Evolutionary conservation across 2,329 filamentous ascomycete genomes (phyloP), one percentile per base, ranked within the genome.

Genomic region (Paraphoma sp.): DNA sequence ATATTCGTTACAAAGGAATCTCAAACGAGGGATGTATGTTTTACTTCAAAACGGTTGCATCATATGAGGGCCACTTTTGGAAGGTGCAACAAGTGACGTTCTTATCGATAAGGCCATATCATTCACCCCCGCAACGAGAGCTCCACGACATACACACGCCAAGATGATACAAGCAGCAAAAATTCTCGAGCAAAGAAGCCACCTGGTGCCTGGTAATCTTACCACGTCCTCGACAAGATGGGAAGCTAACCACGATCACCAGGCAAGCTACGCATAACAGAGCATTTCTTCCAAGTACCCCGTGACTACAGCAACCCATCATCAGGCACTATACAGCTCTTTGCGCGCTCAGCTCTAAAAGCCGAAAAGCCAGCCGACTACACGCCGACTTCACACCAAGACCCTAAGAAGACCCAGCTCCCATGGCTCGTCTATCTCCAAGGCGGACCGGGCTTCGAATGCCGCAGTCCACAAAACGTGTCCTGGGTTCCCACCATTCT

Each of bases 231-330:
- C 23, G 23, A 23, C 23, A 23, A 23, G 23, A 2, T 23, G 23
- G 23, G 23, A 23, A 23, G 5, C 23, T 23, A 23, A 23, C 23
- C 23, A 5, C 51, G 62, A 38, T 62, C 30, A 10, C 4, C 56
- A 92, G 92, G 92, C 47, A 89, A 88, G 71, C 82, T 96, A 45
- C 82, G 85, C 57, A 85, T 96, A 58, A 90, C 90, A 2, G 93
- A 97, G 74, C 84, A 94, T 69, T 90, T 92, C 81, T 97, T 97
- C 77, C 85, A 92, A 64, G 93, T 97, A 10, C 93, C 93, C 3
- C 83, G 91, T 59, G 90, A 96, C 79, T 90, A 96, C 76, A 78
- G 79, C 59, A 84, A 87, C 52, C 87, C 87, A 1, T 73, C 80
- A 3, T 80, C 82, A 30, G 85, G 84, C 46, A 86, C 81, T 5